Percentiles rank a stretch among this genome's conserved stretches.
Evolutionary conservation across 345 rosid genomes (phyloP).

Genomic region (Cochlearia excelsa): DNA sequence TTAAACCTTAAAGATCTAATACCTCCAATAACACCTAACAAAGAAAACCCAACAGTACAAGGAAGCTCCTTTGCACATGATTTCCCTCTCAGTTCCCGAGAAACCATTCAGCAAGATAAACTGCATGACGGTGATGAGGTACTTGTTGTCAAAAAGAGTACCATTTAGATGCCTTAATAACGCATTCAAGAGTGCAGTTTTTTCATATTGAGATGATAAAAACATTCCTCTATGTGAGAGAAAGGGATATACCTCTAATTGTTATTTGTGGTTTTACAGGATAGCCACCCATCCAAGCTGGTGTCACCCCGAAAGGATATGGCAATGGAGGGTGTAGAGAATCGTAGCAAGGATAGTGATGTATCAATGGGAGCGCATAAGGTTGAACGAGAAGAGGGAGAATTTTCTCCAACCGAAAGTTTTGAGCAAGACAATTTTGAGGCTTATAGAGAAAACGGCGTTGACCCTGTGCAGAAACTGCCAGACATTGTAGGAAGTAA

Average conservation of each 20-base stretch:
- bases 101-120: conserved; percentile 38
- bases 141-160: conserved; percentile 13
- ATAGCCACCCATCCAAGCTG: conserved; percentile 43
- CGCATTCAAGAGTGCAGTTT: conserved; percentile 8
- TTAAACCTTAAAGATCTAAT: conserved; percentile 45
- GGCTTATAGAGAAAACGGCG: conserved; percentile 58
- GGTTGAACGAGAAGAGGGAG: conserved; percentile 97
- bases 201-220: conserved; percentile 6
- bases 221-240: conserved; percentile 9
- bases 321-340: conserved; percentile 43
- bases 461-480: conserved; percentile 48
- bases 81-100: not conserved
- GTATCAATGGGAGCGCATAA: conserved; percentile 49
- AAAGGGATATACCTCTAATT: not conserved
- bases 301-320: conserved; percentile 48
- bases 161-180: conserved; percentile 10
- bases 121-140: conserved; percentile 48
- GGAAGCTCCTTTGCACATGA: conserved; percentile 53
- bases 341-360: conserved; percentile 46
- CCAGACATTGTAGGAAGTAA: conserved; percentile 50
- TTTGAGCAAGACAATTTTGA: conserved; percentile 86
- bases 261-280: conserved; percentile 44
- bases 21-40: conserved; percentile 55
- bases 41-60: conserved; percentile 51
- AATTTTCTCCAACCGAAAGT: conserved; percentile 88